These are phyloP conservation scores for Septoria petroselini DNA, from an alignment of 2,329 filamentous ascomycete genomes.

Conservation along the genomic window DNA sequence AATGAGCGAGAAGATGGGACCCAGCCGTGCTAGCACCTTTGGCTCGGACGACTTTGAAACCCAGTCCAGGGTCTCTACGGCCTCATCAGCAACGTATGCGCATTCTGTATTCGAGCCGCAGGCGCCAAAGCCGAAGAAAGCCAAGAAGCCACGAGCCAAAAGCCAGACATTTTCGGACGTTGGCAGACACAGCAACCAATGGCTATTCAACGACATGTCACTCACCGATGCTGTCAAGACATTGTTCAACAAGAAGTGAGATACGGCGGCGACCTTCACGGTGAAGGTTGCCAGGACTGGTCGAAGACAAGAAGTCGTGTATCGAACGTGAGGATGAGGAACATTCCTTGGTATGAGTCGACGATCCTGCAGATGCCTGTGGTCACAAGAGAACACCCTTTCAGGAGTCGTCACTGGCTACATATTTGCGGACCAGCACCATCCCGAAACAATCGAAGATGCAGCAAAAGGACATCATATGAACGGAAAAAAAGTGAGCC, in stretches of 20 bases:
- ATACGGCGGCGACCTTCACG: not conserved
- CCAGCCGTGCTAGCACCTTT: slow-evolving; percentile 17
- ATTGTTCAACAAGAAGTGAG: slow-evolving; percentile 27
- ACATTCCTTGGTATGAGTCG: no score
- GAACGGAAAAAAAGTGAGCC: no score
- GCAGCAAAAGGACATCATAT: no score
- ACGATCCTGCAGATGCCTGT: no score
- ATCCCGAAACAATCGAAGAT: no score
- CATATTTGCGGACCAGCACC: no score
- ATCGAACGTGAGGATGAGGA: no score
- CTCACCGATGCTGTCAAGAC: slow-evolving; percentile 44
- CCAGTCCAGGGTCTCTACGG: slow-evolving; percentile 14
- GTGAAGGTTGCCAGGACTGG: not conserved
- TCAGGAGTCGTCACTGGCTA: no score
- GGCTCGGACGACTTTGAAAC: slow-evolving; percentile 18
- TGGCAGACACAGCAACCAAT: slow-evolving; percentile 52
- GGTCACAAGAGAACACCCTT: no score
- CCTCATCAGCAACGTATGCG: slow-evolving; percentile 11
- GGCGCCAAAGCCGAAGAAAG: slow-evolving; percentile 4
- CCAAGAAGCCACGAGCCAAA: slow-evolving; percentile 17
- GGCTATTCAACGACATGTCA: slow-evolving; percentile 51
- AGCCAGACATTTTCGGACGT: slow-evolving; percentile 36
- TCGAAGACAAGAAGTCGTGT: not conserved
- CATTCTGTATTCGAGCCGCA: slow-evolving; percentile 7
- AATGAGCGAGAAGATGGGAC: slow-evolving; percentile 17